Conservation (phyloP, 225 moss, liverwort and hornwort species). For the Ulota crispa region DNA sequence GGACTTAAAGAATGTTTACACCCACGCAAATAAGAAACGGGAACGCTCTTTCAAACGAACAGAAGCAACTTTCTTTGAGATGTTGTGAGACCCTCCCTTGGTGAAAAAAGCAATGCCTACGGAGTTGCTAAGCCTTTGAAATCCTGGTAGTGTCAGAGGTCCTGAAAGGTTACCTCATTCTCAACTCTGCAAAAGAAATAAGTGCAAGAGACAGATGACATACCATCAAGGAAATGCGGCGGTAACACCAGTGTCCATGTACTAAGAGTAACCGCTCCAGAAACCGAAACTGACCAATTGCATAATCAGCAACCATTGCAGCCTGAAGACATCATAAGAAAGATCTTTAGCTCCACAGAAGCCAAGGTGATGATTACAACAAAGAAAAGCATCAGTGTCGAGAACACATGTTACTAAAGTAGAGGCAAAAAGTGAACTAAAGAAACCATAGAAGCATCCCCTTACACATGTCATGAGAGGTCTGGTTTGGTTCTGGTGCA, state of each 20-base stretch:
- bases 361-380: background rate
- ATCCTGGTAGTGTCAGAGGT: background rate
- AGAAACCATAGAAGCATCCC: background rate
- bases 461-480: background rate
- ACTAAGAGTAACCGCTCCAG: slow-evolving; percentile 67
- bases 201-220: background rate
- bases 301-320: slow-evolving; percentile 77
- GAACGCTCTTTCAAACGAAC: background rate
- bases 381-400: background rate
- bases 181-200: background rate
- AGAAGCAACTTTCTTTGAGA: too few species aligned
- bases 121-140: too few species aligned
- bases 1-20: background rate
- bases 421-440: background rate
- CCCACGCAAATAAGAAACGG: background rate
- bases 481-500: slow-evolving; percentile 1
- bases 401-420: background rate
- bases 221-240: slow-evolving; percentile 69
- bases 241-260: slow-evolving; percentile 79
- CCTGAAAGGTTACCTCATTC: background rate
- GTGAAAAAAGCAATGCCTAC: too few species aligned
- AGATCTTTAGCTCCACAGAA: slow-evolving; percentile 2
- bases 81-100: too few species aligned
- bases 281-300: slow-evolving; percentile 73
- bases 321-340: slow-evolving; percentile 39